These are phyloP conservation scores for Solanum chmielewskii DNA, from an alignment of 257 asterid genomes.

Conservation along the genomic window DNA sequence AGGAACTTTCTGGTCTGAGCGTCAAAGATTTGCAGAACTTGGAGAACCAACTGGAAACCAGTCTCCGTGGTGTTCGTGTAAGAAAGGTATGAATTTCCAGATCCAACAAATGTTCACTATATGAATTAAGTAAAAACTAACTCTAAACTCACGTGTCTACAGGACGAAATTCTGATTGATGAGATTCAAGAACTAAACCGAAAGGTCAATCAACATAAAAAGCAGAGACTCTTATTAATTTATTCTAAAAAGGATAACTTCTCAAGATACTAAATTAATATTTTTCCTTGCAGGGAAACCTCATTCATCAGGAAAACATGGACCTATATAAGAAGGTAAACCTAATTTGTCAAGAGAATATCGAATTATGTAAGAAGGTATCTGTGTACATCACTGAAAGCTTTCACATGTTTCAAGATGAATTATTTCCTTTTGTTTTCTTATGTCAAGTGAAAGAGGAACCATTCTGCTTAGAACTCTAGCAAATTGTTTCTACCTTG, in stretches of 20 bases:
- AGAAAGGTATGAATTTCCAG: constrained; percentile 41
- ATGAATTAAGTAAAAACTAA: neutral
- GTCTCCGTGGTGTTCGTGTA: constrained; percentile 49
- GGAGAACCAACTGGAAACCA: constrained; percentile 58
- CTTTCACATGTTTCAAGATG: neutral
- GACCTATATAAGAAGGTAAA: constrained; percentile 52
- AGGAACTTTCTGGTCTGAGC: constrained; percentile 51
- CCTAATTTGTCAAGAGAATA: constrained; percentile 34
- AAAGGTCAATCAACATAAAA: constrained; percentile 29
- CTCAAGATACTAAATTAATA: constrained; percentile 14
- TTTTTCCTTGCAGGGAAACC: constrained; percentile 46
- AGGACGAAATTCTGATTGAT: constrained; percentile 50
- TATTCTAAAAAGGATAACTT: neutral
- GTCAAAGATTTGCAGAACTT: constrained; percentile 50
- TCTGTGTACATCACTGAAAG: constrained; percentile 1
- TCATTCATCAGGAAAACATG: constrained; percentile 57
- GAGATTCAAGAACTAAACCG: constrained; percentile 52
- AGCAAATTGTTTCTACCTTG: neutral
- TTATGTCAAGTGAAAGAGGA: neutral
- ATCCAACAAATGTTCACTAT: neutral
- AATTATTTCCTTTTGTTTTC: neutral
- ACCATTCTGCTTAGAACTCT: neutral
- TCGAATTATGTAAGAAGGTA: constrained; percentile 47
- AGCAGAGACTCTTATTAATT: neutral
- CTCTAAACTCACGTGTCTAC: constrained; percentile 4